These are phyloP conservation scores for Salix suchowensis DNA, from an alignment of 345 rosid species.

Conservation along the genomic window DNA sequence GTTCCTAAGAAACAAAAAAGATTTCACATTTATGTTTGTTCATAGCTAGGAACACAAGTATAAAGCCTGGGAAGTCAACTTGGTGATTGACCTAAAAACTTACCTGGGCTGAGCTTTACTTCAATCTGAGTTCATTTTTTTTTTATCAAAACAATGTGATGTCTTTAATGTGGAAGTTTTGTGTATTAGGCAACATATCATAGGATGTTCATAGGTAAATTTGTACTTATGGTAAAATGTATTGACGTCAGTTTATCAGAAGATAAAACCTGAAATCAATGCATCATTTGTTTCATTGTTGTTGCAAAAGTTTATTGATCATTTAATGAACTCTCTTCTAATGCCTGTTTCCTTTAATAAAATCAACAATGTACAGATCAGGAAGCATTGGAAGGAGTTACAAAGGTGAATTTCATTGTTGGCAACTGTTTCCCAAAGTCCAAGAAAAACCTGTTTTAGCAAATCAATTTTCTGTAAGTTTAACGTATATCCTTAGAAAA, in stretches of 20 bases:
- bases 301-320: neutral
- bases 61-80: no score
- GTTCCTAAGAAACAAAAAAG: neutral
- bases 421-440: slow-evolving; percentile 70
- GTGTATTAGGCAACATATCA: neutral
- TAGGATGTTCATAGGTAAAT: neutral
- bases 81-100: no score
- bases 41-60: neutral
- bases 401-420: slow-evolving; percentile 84
- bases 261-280: neutral
- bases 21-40: neutral
- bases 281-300: neutral
- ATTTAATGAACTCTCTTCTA: neutral
- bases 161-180: neutral
- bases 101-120: neutral
- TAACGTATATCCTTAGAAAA: neutral
- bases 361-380: slow-evolving; percentile 31
- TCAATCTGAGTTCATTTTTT: neutral
- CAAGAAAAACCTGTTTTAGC: slow-evolving; percentile 73
- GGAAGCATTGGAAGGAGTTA: slow-evolving; percentile 94
- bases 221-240: neutral
- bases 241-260: neutral
- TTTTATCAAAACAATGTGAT: neutral
- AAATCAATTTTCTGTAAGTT: slow-evolving; percentile 95
- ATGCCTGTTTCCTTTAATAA: neutral